phyloP scores from a whole-genome alignment of 768 basidiomycete genomes.

The Mycena olivaceomarginata region DNA sequence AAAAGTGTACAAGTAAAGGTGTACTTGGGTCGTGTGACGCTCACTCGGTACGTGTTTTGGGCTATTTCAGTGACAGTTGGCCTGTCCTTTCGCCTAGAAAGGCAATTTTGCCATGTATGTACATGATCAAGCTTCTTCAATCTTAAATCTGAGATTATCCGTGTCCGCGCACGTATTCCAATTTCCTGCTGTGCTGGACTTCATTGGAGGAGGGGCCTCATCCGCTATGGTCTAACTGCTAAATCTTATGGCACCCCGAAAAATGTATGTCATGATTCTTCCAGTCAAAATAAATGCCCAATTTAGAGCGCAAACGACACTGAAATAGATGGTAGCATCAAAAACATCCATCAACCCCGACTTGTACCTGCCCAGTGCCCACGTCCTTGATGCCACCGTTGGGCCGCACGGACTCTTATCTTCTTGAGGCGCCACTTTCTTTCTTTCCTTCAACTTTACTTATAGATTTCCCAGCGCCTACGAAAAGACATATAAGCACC shows the following conservation, averaged over 20 bases:
- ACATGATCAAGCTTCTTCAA: background rate
- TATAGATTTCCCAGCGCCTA: too few species aligned
- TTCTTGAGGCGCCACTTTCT: background rate
- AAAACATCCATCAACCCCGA: background rate
- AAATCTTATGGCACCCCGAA: too few species aligned
- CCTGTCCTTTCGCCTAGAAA: background rate
- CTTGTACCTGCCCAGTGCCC: background rate
- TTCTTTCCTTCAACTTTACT: background rate
- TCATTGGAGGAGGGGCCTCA: too few species aligned
- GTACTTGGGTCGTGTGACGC: slow-evolving; percentile 37
- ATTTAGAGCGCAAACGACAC: background rate
- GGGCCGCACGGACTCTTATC: background rate
- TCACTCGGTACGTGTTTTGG: background rate
- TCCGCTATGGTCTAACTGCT: too few species aligned
- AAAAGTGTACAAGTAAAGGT: slow-evolving; percentile 18
- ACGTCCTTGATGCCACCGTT: slow-evolving; percentile 2
- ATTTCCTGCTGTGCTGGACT: too few species aligned
- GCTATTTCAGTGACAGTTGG: background rate
- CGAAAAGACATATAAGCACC: too few species aligned
- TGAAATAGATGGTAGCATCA: slow-evolving; percentile 8
- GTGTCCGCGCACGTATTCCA: too few species aligned
- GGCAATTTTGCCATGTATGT: background rate
- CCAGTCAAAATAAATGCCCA: background rate
- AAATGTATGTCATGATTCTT: too few species aligned
- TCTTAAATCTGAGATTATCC: slow-evolving; percentile 6